Evolutionary conservation across 1,284 basidiomycete genomes (phyloP).

Genomic region (Xerocomus minutiporus): DNA sequence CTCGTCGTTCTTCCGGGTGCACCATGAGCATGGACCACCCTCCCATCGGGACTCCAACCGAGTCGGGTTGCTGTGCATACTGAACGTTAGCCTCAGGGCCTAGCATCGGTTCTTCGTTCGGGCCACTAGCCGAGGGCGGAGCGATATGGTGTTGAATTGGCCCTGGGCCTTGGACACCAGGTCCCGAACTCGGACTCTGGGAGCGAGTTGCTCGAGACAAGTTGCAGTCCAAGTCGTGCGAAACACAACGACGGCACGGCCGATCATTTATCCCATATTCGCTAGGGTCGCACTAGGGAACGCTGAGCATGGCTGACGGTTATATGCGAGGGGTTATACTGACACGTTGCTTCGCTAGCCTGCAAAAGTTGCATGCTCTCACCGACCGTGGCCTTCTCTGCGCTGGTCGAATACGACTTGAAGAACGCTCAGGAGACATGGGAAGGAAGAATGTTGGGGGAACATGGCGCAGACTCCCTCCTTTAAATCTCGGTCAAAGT

Average conservation of each 20-base stretch:
- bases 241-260: slow-evolving; percentile 23
- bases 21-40: slow-evolving; percentile 1
- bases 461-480: slow-evolving; percentile 1
- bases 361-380: slow-evolving; percentile 21
- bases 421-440: slow-evolving; percentile 15
- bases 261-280: slow-evolving; percentile 17
- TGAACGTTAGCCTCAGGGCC: slow-evolving; percentile 1
- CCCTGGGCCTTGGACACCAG: slow-evolving; percentile 12
- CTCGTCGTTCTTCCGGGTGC: slow-evolving; percentile 8
- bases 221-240: slow-evolving; percentile 8
- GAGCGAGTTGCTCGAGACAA: slow-evolving; percentile 16
- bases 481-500: slow-evolving; percentile 22
- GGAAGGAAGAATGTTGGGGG: slow-evolving; percentile 9
- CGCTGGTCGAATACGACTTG: slow-evolving; percentile 6
- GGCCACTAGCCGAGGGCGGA: slow-evolving; percentile 6
- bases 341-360: slow-evolving; percentile 18
- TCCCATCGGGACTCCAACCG: neutral
- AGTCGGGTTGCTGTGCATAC: slow-evolving; percentile 9
- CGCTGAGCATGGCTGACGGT: slow-evolving; percentile 5
- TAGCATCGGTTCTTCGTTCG: slow-evolving; percentile 2
- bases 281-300: slow-evolving; percentile 16
- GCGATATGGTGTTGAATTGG: slow-evolving; percentile 2
- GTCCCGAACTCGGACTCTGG: slow-evolving; percentile 20
- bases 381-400: slow-evolving; percentile 16
- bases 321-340: slow-evolving; percentile 3